Percentiles rank a stretch among this genome's conserved stretches.
Conservation (phyloP, 352 stramenopile genomes). For the Globisporangium megalacanthum region DNA sequence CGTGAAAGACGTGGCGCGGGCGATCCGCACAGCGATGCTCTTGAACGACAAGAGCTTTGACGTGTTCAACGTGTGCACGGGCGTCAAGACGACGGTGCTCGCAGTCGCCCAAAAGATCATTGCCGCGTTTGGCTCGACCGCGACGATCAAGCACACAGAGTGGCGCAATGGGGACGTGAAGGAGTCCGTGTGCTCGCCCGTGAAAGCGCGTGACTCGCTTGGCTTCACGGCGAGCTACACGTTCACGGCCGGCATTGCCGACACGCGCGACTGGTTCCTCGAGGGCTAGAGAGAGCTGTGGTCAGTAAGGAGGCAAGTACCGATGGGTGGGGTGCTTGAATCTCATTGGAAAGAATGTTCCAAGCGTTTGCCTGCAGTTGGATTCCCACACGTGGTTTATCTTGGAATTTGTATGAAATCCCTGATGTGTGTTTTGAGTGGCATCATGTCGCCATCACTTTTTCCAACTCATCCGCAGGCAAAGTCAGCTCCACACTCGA, state of each 20-base stretch:
- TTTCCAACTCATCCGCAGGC: neutral
- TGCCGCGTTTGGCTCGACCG: constrained; percentile 60
- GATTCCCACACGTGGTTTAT: too few species aligned
- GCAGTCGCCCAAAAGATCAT: constrained; percentile 59
- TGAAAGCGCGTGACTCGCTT: constrained; percentile 62
- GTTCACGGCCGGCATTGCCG: constrained; percentile 57
- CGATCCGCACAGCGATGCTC: constrained; percentile 76
- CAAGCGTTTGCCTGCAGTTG: too few species aligned
- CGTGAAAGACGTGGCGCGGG: constrained; percentile 79
- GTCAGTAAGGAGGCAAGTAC: too few species aligned
- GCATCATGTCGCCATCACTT: neutral
- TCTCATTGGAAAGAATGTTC: too few species aligned
- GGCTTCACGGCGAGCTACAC: constrained; percentile 67
- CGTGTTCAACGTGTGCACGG: constrained; percentile 84
- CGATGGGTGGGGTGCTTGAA: too few species aligned
- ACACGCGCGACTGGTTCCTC: constrained; percentile 80
- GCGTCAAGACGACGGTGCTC: constrained; percentile 64
- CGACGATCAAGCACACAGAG: constrained; percentile 57
- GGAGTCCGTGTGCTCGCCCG: constrained; percentile 68
- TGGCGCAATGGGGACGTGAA: constrained; percentile 77
- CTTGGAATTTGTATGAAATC: too few species aligned
- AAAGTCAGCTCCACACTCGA: neutral
- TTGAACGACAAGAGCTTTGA: constrained; percentile 62
- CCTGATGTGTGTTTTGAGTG: too few species aligned
- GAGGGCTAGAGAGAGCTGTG: constrained; percentile 4